Percentiles rank a stretch among this genome's conserved stretches.
Conservation (phyloP, 306 rosid genomes). For the Citrullus amarus region DNA sequence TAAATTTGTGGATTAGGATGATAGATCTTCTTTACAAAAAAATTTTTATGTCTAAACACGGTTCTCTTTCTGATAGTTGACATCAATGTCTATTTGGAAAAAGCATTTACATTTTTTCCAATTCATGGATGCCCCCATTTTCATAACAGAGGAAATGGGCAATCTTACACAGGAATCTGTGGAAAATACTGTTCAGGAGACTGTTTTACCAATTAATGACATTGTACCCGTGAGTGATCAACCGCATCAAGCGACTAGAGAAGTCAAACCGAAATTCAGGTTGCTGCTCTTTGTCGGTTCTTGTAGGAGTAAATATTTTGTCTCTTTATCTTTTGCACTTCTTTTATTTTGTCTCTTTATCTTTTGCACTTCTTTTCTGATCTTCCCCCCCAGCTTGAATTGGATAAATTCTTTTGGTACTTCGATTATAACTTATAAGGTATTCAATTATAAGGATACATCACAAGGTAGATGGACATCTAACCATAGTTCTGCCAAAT, state of each 20-base stretch:
- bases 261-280: constrained; percentile 69
- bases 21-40: background rate
- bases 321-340: background rate
- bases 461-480: background rate
- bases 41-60: background rate
- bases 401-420: background rate
- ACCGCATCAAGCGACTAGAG: constrained; percentile 17
- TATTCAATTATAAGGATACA: background rate
- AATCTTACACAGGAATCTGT: constrained; percentile 9
- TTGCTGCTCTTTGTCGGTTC: constrained; percentile 10
- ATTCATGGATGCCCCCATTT: constrained; percentile 18
- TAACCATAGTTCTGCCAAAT: constrained; percentile 1
- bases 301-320: background rate
- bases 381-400: background rate
- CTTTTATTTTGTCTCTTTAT: background rate
- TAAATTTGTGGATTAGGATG: constrained; percentile 3
- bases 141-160: constrained; percentile 47
- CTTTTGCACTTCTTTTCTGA: background rate
- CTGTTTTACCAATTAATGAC: constrained; percentile 18
- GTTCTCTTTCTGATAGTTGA: background rate
- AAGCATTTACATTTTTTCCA: background rate
- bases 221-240: constrained; percentile 18
- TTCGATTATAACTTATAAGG: background rate
- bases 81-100: constrained; percentile 1
- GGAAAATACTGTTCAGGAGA: constrained; percentile 21